Base-by-base conservation (phyloP, 129 eudicot genomes). In the Calendula officinalis region DNA sequence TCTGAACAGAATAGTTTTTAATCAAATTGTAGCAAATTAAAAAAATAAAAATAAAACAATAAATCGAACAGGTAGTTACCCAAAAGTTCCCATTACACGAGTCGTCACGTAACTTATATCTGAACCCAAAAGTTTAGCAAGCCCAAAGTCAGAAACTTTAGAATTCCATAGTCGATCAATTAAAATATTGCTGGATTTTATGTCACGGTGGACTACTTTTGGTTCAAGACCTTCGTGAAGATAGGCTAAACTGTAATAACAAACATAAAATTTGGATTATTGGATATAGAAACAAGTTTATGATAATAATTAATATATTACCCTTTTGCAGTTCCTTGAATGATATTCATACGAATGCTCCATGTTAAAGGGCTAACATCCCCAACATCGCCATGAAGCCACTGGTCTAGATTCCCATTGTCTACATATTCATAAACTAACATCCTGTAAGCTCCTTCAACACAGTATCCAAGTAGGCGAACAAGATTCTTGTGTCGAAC, bases 331-430 rank as follows among this genome's bases (percentile, higher is more conserved):
- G 84, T 88, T 80, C 96, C 96, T 53, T 83, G 73, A 51, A 92
- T 77, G 51, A 92, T 81, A 71, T 83, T 88, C 89, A 92, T 77
- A 27, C 98, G 95, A 27, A 78, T 78, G 38, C 82, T 81, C 97
- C 97, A 91, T 5, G 94, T 84, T 67, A 91, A 70, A 50, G 98
- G 91, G 79, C 98, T 92, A 57, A 81, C 80, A 56, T 85, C 91
- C 45, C 95, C 98, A 2, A 88, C 96, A 46, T 92, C 98, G 36
- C 98, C 98, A 73, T 92, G 98, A 79, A 92, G 91, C 98, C 98
- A 92, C 78, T 92, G 98, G 69, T 92, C 98, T 62, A 92, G 68
- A 79, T 92, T 92, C 38, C 96, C 95, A 22, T 83, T 92, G 75
- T 92, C 96, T 34, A 92, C 98, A 53, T 85, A 92, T 69, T 92